A percentile compares a stretch with the other conserved stretches of the same genome.
Evolutionary conservation across 768 basidiomycete genomes (phyloP).

Genomic region (Gymnopilus junonius): DNA sequence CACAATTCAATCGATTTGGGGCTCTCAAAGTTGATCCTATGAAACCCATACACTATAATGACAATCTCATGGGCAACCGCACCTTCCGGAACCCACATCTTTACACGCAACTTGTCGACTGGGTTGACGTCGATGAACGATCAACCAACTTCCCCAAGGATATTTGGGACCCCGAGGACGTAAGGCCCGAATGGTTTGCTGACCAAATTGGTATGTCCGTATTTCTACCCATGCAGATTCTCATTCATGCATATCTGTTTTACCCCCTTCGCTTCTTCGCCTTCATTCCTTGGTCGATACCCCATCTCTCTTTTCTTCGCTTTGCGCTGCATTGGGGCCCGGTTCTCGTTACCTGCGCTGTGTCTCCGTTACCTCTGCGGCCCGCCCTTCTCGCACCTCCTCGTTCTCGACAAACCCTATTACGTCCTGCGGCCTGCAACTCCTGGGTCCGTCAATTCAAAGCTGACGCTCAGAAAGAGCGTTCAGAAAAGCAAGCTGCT

Average conservation of each 20-base stretch:
- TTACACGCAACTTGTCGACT: constrained; percentile 95
- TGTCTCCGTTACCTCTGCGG: neutral
- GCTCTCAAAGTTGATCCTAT: constrained; percentile 63
- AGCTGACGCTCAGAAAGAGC: constrained; percentile 67
- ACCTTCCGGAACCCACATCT: constrained; percentile 96
- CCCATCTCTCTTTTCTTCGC: neutral
- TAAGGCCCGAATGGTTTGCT: constrained; percentile 75
- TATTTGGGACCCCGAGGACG: constrained; percentile 74
- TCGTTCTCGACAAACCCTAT: constrained; percentile 2
- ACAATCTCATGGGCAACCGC: constrained; percentile 90
- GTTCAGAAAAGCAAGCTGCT: constrained; percentile 62
- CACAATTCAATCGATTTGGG: constrained; percentile 82
- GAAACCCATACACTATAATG: constrained; percentile 90
- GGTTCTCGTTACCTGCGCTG: neutral
- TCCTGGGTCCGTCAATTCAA: constrained; percentile 30
- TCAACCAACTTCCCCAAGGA: constrained; percentile 78
- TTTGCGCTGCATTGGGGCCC: neutral
- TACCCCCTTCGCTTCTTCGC: constrained; percentile 16
- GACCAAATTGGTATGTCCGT: constrained; percentile 72
- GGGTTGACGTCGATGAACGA: constrained; percentile 89
- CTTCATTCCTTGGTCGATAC: neutral
- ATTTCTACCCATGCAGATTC: constrained; percentile 12
- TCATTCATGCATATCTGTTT: constrained; percentile 24
- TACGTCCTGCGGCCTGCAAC: constrained; percentile 26
- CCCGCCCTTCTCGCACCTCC: neutral